Base-by-base conservation (phyloP, 2,329 filamentous ascomycete genomes). In the Verticillium isaacii region DNA sequence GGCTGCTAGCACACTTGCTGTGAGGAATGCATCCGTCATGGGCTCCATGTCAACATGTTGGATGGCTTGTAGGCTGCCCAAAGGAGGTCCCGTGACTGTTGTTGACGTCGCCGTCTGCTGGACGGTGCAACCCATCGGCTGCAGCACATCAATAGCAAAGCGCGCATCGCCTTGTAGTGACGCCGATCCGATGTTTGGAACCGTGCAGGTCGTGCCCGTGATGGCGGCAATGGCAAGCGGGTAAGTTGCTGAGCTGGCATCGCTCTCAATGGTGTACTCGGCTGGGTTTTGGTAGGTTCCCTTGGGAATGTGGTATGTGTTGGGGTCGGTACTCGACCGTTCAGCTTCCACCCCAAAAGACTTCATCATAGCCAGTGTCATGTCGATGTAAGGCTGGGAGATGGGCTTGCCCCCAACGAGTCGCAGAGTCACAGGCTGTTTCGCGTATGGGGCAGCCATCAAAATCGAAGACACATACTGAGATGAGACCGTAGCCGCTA, bases 1-100 rank as follows among this genome's bases (percentile, higher is more conserved):
- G 39, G 95, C 95, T 32, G 93, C 95, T 56, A 99, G 83, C 5
- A 97, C 93, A 1, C 93, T 96, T 19, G 95, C 95, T 5, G 93
- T 97, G 59, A 99, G 82, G 81, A 99, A 99, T 57, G 95, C 95
- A 75, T 99, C 95, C 0, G 95, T 99, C 95, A 99, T 99, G 1
- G 94, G 91, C 74, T 98, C 95, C 95, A 99, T 99, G 71, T 99
- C 93, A 32, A 99, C 88, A 63, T 94, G 89, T 19, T 87, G 79
- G 14, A 99, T 79, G 0, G 91, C 89, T 68, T 88, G 88, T 45
- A 99, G 79, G 17, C 83, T 77, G 12, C 95, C 94, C 61, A 82
- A 76, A 2, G 85, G 77, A n/a, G 95, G 95, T 1, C 95, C 95
- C 9, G 90, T 96, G 9, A 99, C 95, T 0, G 93, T 98, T 1